phyloP scores from a whole-genome alignment of 1,284 basidiomycete species.

The Coniophora puteana region DNA sequence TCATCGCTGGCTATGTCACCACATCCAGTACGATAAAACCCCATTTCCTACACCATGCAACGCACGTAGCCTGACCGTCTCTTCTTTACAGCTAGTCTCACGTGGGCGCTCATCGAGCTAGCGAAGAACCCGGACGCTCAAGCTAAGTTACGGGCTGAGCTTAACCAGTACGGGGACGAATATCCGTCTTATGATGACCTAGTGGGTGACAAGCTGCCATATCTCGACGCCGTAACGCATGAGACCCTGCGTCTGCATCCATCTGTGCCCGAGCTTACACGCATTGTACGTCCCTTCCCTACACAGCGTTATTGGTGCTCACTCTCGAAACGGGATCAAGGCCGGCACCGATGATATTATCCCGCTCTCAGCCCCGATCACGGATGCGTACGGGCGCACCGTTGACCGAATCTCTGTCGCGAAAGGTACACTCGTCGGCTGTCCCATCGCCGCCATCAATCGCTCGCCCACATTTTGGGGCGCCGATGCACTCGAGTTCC shows the following conservation, averaged over 20 bases:
- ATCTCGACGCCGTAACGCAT: conserved; percentile 12
- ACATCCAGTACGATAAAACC: too few species aligned
- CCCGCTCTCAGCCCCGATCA: conserved; percentile 38
- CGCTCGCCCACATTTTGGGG: conserved; percentile 42
- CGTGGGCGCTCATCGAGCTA: too few species aligned
- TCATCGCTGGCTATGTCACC: too few species aligned
- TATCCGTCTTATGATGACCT: conserved; percentile 12
- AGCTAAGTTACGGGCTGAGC: conserved; percentile 10
- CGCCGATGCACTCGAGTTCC: conserved; percentile 26
- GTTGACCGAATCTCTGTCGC: conserved; percentile 35
- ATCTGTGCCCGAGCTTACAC: not conserved
- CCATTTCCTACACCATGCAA: too few species aligned
- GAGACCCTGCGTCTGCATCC: conserved; percentile 12
- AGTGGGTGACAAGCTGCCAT: conserved; percentile 8
- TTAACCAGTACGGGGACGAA: conserved; percentile 4
- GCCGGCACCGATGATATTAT: conserved; percentile 33
- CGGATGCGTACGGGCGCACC: conserved; percentile 28
- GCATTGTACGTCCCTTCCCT: conserved; percentile 17
- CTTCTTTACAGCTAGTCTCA: too few species aligned
- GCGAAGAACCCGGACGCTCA: conserved; percentile 9
- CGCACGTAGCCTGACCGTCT: too few species aligned
- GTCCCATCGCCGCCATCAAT: conserved; percentile 43
- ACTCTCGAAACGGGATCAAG: conserved; percentile 24
- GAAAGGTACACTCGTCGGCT: conserved; percentile 38
- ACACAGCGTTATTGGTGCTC: not conserved